Percentiles rank a stretch among this genome's conserved stretches.
Conservation (phyloP, 768 basidiomycete genomes). For the Fibroporia radiculosa region DNA sequence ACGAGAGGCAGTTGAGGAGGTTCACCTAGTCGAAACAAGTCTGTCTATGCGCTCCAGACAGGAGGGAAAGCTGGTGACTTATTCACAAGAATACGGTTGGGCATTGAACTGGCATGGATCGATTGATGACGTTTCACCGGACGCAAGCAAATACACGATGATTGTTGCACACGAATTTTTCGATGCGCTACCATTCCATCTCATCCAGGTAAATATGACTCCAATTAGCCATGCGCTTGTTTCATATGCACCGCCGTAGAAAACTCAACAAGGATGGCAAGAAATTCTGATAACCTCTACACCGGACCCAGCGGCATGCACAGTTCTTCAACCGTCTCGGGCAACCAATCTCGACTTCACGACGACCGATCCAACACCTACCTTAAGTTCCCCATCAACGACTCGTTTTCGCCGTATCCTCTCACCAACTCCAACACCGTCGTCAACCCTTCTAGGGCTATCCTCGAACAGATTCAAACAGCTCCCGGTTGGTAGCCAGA, state of each 20-base stretch:
- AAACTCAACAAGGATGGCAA: constrained; percentile 72
- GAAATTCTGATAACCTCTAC: constrained; percentile 66
- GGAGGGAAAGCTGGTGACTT: constrained; percentile 35
- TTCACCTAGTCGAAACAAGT: constrained; percentile 83
- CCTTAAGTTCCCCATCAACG: constrained; percentile 1
- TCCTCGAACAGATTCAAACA: constrained; percentile 64
- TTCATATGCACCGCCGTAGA: constrained; percentile 34
- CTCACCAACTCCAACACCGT: constrained; percentile 46
- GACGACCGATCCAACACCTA: not conserved
- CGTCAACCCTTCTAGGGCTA: constrained; percentile 47
- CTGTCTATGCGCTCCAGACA: constrained; percentile 58
- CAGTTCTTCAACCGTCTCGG: constrained; percentile 16
- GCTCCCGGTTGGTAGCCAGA: constrained; percentile 59
- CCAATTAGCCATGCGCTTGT: not conserved
- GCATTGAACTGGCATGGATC: constrained; percentile 64
- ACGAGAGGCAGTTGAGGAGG: constrained; percentile 28
- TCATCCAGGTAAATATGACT: constrained; percentile 58
- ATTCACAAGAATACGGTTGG: constrained; percentile 25
- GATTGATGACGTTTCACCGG: constrained; percentile 54
- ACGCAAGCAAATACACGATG: constrained; percentile 60
- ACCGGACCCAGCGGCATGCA: constrained; percentile 31
- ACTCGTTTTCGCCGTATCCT: constrained; percentile 55
- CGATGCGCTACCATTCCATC: constrained; percentile 89
- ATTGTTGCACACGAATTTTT: constrained; percentile 96
- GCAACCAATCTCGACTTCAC: constrained; percentile 11